phyloP scores from a whole-genome alignment of 768 basidiomycete genomes.

The Aureoboletus auriporus region DNA sequence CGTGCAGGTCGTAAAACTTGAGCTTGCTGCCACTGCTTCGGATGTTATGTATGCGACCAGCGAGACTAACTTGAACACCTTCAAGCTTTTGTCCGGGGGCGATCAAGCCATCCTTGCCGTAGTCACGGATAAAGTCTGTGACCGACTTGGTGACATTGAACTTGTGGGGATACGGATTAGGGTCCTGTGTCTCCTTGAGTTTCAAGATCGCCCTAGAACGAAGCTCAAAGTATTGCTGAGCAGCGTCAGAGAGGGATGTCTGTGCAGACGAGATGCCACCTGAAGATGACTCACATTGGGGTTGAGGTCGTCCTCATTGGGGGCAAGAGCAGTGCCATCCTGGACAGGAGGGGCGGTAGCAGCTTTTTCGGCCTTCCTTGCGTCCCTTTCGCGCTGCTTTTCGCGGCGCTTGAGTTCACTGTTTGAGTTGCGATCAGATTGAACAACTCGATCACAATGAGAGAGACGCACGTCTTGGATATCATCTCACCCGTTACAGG shows the following conservation, averaged over 20 bases:
- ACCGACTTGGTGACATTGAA: conserved; percentile 85
- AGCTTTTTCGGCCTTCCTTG: conserved; percentile 77
- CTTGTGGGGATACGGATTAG: conserved; percentile 99
- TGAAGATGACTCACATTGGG: conserved; percentile 67
- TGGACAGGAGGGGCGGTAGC: conserved; percentile 39
- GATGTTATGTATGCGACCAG: conserved; percentile 91
- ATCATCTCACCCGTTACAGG: conserved; percentile 94
- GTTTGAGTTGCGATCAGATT: conserved; percentile 26
- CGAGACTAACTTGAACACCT: conserved; percentile 56
- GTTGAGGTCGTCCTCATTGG: conserved; percentile 79
- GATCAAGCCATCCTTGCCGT: conserved; percentile 71
- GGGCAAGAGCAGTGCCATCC: conserved; percentile 37
- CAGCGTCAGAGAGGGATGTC: not conserved
- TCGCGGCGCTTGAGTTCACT: conserved; percentile 94
- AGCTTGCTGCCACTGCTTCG: conserved; percentile 80
- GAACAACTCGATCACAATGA: conserved; percentile 3
- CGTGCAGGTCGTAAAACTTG: conserved; percentile 90
- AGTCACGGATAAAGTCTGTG: conserved; percentile 65
- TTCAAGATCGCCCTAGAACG: conserved; percentile 85
- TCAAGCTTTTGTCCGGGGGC: conserved; percentile 63
- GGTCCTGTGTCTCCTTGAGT: conserved; percentile 78
- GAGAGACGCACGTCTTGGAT: conserved; percentile 78
- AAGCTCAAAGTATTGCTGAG: conserved; percentile 94
- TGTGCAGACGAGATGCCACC: not conserved
- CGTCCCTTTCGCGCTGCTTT: conserved; percentile 71